Evolutionary conservation across 768 basidiomycete genomes (phyloP), one percentile per base, ranked within the genome.

Genomic region (Auricularia auricula-judae): DNA sequence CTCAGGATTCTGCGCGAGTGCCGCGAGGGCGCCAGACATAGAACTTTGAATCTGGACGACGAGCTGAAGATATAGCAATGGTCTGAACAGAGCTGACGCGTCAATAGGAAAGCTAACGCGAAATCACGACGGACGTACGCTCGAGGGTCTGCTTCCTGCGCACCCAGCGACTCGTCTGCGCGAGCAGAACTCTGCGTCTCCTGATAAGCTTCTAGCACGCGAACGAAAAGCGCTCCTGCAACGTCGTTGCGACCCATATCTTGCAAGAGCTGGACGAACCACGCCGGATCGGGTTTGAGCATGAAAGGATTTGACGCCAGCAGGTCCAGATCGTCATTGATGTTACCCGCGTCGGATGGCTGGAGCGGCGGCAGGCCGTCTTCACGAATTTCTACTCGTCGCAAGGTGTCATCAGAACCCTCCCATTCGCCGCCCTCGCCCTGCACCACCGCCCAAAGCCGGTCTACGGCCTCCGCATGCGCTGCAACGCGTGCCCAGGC

Each of bases 1-100:
- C 10, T 81, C 80, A 0, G 91, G 88, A 65, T 87, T 82, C 54
- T 73, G 74, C 23, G 56, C 56, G 11, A 59, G 34, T 8, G 56
- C 23, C 8, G 8, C 56, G 7, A 59, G 8, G 7, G 81, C 80
- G 51, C 80, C 77, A 0, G 86, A 81, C 3, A 92, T 75, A 62
- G 85, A 81, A 1, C 83, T 79, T 72, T 94, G 90, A 79, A 97
- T 88, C 69, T 88, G 85, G 66, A 93, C 79, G 39, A 92, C 84
- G 42, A 96, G 78, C 70, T 95, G 92, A 29, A 96, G 80, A 67
- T 85, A 85, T 4, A 89, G 77, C 39, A 98, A 70, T 0, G 85
- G 82, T 66, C 89, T 91, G 62, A 23, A 34, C n/a, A 42, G 29
- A 29, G 29, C 39, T 64, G 14, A 63, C 70, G 29, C 36, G 34